These are phyloP conservation scores for Starmerella lactis-condensi DNA, from an alignment of 805 yeast species.

Conservation along the genomic window DNA sequence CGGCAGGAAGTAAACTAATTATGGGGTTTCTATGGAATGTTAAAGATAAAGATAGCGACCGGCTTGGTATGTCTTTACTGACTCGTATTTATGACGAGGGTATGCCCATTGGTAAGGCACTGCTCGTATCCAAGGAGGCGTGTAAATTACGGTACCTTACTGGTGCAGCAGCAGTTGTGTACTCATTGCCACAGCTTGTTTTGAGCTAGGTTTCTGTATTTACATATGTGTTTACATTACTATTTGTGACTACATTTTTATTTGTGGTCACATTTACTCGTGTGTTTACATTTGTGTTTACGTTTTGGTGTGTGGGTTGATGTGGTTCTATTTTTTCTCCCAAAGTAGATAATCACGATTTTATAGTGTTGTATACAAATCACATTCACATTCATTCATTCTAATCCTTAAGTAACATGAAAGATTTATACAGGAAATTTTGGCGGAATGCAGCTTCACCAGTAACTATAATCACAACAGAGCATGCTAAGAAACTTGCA, in stretches of 20 bases:
- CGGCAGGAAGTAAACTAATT: slow-evolving; percentile 67
- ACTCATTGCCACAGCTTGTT: slow-evolving; percentile 45
- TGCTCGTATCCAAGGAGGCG: slow-evolving; percentile 39
- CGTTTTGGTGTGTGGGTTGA: background rate
- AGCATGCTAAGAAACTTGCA: slow-evolving; percentile 25
- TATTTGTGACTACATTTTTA: too few relatives aligned
- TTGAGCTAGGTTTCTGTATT: background rate
- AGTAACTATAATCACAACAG: slow-evolving; percentile 43
- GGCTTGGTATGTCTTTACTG: slow-evolving; percentile 45
- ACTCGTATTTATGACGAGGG: slow-evolving; percentile 20
- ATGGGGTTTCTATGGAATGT: slow-evolving; percentile 91
- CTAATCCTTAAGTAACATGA: slow-evolving; percentile 3
- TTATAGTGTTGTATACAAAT: background rate
- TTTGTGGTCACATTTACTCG: too few relatives aligned
- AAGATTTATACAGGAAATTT: slow-evolving; percentile 5
- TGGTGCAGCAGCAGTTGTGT: slow-evolving; percentile 83
- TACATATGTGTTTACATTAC: background rate
- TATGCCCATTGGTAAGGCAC: slow-evolving; percentile 29
- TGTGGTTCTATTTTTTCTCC: background rate
- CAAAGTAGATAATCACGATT: background rate
- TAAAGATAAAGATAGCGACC: slow-evolving; percentile 86
- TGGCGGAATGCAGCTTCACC: slow-evolving; percentile 31
- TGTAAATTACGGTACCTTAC: slow-evolving; percentile 62
- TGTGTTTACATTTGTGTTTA: background rate
- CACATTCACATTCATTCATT: background rate